Evolutionary conservation across 371 early-diverging fungal species (phyloP).

Genomic region (Encephalitozoon hellem): DNA sequence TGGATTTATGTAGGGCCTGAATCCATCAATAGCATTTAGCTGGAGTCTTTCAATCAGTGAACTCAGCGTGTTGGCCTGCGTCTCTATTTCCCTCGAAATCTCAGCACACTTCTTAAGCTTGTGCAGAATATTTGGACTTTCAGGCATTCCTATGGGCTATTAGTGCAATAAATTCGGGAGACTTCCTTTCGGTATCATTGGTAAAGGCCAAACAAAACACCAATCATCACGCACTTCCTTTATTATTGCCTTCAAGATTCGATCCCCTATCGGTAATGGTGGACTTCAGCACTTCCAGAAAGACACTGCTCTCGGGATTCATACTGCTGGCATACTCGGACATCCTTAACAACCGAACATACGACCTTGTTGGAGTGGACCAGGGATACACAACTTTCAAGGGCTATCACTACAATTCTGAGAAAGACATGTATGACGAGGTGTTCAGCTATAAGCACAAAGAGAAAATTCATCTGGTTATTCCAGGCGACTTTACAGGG

Average conservation of each 20-base stretch:
- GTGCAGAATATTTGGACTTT: background rate
- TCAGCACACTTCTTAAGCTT: background rate
- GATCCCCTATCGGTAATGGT: background rate
- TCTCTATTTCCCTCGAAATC: background rate
- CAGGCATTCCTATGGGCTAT: background rate
- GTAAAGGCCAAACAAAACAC: background rate
- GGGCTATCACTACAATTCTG: conserved; percentile 10
- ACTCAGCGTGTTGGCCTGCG: background rate
- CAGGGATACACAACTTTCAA: conserved; percentile 1
- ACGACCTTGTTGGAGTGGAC: conserved; percentile 28
- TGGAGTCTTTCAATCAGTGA: background rate
- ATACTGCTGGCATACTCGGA: conserved; percentile 28
- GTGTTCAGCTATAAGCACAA: conserved; percentile 6
- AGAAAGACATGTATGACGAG: conserved; percentile 11
- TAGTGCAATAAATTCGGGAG: background rate
- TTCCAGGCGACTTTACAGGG: conserved; percentile 14
- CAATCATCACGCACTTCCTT: background rate
- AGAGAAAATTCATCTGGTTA: conserved; percentile 11
- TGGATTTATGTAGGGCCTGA: conserved; percentile 43
- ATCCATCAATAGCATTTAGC: conserved; percentile 14
- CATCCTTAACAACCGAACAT: conserved; percentile 21
- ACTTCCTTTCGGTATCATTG: background rate
- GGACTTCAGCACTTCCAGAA: background rate
- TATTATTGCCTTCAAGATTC: background rate
- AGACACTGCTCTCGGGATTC: conserved; percentile 13